Base-by-base conservation (phyloP, 2,329 filamentous ascomycete genomes). In the Aspergillus sojae region DNA sequence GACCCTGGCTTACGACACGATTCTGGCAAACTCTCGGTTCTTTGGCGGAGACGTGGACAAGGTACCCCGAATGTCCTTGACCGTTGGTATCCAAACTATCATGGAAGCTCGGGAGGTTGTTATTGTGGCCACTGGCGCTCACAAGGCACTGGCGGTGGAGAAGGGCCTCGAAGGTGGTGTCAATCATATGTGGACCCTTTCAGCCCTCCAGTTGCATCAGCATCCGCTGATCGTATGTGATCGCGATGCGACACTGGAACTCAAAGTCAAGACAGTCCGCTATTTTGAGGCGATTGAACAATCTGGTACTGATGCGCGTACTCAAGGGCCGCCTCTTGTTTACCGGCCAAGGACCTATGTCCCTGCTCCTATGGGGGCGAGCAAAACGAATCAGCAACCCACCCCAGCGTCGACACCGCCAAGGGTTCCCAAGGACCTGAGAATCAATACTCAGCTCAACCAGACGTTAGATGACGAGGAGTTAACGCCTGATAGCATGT, bases 111-210 rank as follows among this genome's bases (percentile, higher is more conserved):
- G 89, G 60, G 92, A 95, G 78, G 91, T 96, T 11, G 88, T 95
- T 32, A 89, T 93, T 70, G 92, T 96, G 70, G 92, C 93, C 67
- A 87, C 91, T 1, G 92, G 92, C 26, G 88, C 91, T 50, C 91
- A 92, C 82, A 96, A 96, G 79, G 88, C 92, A 1, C 81, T 91
- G 39, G 92, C 92, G 32, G 80, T 96, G 66, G 90, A 94, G 76
- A 90, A 88, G 71, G 93, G 91, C 70, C 87, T 96, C 67, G 92
- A 96, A 77, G 89, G 90, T 62, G 90, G 90, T 34, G 86, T 96
- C 65, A 94, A 93, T 77, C 92, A 95, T 80, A 94, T 94, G 91
- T 96, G 92, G 92, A 94, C 92, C 1, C 84, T 95, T 7, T 94
- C 91, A 10, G 88, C 88, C 60, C 83, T 96, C 48, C 92, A 96